Conservation (phyloP, 768 basidiomycete genomes). For the Phlegmacium glaucopus region DNA sequence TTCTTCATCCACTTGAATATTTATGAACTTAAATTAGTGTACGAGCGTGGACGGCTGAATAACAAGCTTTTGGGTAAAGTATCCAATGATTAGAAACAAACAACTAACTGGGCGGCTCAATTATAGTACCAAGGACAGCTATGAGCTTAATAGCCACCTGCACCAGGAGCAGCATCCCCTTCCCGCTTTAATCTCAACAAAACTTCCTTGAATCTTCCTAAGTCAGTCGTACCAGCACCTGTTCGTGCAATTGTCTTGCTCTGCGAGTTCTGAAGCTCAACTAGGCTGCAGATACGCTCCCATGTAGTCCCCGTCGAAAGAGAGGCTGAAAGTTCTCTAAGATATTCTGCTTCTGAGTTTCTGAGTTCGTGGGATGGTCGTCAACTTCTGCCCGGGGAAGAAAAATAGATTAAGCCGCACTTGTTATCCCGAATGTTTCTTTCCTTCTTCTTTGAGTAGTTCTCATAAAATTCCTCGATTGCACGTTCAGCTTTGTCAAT, state of each 20-base stretch:
- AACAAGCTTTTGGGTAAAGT: no score
- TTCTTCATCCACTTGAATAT: no score
- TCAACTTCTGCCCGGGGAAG: background rate
- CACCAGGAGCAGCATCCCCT: constrained; percentile 88
- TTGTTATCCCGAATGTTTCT: constrained; percentile 93
- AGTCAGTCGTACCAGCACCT: constrained; percentile 84
- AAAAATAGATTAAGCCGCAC: constrained; percentile 37
- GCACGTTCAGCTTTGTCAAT: constrained; percentile 79
- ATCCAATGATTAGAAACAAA: background rate
- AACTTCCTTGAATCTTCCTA: constrained; percentile 90
- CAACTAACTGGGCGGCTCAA: background rate
- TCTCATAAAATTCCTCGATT: constrained; percentile 89
- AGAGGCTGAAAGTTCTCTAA: constrained; percentile 65
- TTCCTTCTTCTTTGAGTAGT: constrained; percentile 87
- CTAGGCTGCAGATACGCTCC: constrained; percentile 84
- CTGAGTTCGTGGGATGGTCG: constrained; percentile 38
- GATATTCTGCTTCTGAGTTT: constrained; percentile 81
- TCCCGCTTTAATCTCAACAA: constrained; percentile 85
- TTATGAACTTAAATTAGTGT: no score
- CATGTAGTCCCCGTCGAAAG: constrained; percentile 92
- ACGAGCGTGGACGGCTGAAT: no score
- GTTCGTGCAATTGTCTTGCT: constrained; percentile 92
- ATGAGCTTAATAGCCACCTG: constrained; percentile 74
- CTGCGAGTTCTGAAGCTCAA: constrained; percentile 94
- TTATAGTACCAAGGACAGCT: background rate